Percentiles rank a stretch among this genome's conserved stretches.
phyloP scores from a whole-genome alignment of 2,329 filamentous ascomycete genomes.

The Parastagonospora avenae region DNA sequence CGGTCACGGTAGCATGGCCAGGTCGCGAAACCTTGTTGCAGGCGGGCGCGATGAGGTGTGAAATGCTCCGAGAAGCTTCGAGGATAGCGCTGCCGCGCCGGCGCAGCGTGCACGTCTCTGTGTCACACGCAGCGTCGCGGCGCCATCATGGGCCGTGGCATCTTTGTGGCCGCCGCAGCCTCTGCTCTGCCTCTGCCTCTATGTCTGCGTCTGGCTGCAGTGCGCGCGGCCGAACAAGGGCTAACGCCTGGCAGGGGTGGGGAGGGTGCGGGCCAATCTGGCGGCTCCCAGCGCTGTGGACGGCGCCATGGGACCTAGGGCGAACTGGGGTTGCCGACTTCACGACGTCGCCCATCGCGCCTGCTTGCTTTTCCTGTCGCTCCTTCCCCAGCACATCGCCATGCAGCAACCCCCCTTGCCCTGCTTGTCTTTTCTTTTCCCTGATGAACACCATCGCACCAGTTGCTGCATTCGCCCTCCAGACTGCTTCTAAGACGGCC shows the following conservation, averaged over 20 bases:
- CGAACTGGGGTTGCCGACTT: constrained; percentile 35
- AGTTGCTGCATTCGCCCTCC: not conserved
- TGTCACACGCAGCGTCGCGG: constrained; percentile 35
- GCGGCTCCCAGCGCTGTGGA: constrained; percentile 24
- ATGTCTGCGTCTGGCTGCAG: too few species aligned
- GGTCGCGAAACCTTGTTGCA: constrained; percentile 45
- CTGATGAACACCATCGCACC: constrained; percentile 1
- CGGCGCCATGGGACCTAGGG: constrained; percentile 11
- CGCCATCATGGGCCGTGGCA: not conserved
- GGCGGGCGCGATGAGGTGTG: constrained; percentile 21
- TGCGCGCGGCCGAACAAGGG: not conserved
- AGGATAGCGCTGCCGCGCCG: constrained; percentile 17
- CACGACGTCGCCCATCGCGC: constrained; percentile 6
- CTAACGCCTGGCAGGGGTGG: constrained; percentile 2
- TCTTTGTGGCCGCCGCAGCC: too few species aligned
- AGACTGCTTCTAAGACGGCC: not conserved
- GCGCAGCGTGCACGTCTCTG: constrained; percentile 15
- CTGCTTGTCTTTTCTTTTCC: constrained; percentile 3
- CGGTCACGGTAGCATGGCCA: constrained; percentile 50
- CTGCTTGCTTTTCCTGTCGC: constrained; percentile 22
- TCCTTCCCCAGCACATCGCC: constrained; percentile 12
- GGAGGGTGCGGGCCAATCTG: constrained; percentile 20
- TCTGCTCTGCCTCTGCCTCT: too few species aligned
- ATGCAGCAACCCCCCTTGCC: constrained; percentile 3
- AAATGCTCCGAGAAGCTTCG: constrained; percentile 28